Evolutionary conservation across 805 yeast species (phyloP).

Genomic region (Gaillardinia entomophila): DNA sequence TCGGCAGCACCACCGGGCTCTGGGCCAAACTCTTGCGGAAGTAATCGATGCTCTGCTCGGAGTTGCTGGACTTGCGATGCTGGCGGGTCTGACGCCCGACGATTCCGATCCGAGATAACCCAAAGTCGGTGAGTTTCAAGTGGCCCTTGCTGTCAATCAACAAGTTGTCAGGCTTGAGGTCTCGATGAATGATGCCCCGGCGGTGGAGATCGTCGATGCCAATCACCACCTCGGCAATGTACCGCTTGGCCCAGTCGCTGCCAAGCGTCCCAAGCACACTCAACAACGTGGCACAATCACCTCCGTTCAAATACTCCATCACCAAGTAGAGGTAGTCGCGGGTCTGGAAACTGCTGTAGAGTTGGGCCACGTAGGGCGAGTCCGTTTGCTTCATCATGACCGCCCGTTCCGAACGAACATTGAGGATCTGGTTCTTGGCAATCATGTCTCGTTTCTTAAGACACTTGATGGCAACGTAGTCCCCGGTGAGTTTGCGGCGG

Average conservation of each 20-base stretch:
- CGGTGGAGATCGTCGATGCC: conserved; percentile 88
- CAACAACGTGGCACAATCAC: conserved; percentile 85
- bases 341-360: conserved; percentile 85
- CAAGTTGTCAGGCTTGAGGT: conserved; percentile 90
- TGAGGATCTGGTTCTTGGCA: conserved; percentile 92
- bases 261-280: conserved; percentile 80
- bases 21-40: conserved; percentile 24
- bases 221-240: conserved; percentile 83
- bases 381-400: conserved; percentile 97
- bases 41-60: conserved; percentile 37
- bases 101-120: conserved; percentile 84
- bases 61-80: conserved; percentile 36
- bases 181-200: conserved; percentile 89
- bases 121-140: conserved; percentile 90
- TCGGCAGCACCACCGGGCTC: conserved; percentile 24
- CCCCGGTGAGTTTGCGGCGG: conserved; percentile 79
- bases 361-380: conserved; percentile 86
- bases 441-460: conserved; percentile 92
- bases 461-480: conserved; percentile 91
- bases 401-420: conserved; percentile 91
- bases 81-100: conserved; percentile 64
- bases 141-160: conserved; percentile 85
- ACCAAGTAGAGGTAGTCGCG: conserved; percentile 82
- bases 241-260: conserved; percentile 78
- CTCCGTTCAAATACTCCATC: conserved; percentile 95